Evolutionary conservation across 192 early-diverging fungal species (phyloP).

Genomic region (Backusella psychrophila): DNA sequence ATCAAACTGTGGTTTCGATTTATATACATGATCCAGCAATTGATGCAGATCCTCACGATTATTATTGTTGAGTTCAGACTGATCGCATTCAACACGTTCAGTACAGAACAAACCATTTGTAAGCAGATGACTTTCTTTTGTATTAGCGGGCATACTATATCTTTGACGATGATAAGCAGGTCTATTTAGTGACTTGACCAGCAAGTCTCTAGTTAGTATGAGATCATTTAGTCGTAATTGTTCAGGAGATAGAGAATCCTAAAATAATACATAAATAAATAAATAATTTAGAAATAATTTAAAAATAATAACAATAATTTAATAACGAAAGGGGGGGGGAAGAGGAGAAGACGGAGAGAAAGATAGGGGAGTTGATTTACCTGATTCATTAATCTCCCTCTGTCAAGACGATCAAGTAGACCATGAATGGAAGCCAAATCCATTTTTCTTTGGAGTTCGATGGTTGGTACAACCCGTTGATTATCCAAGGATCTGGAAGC

Average conservation of each 20-base stretch:
- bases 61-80: slow-evolving; percentile 24
- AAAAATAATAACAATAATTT: not conserved
- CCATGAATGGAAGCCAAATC: slow-evolving; percentile 43
- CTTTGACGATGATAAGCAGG: slow-evolving; percentile 41
- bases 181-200: slow-evolving; percentile 38
- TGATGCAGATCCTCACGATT: slow-evolving; percentile 31
- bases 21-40: slow-evolving; percentile 22
- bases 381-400: slow-evolving; percentile 45
- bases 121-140: slow-evolving; percentile 44
- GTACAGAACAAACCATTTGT: slow-evolving; percentile 44
- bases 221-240: slow-evolving; percentile 46
- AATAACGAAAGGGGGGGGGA: not conserved
- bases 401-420: slow-evolving; percentile 40
- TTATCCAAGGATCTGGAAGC: slow-evolving; percentile 40
- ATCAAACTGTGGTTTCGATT: slow-evolving; percentile 21
- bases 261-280: slow-evolving; percentile 1
- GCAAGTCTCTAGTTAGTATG: slow-evolving; percentile 39
- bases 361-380: slow-evolving; percentile 22
- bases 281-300: not conserved
- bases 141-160: slow-evolving; percentile 36
- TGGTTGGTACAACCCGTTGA: slow-evolving; percentile 47
- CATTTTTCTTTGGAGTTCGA: slow-evolving; percentile 35
- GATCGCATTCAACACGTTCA: slow-evolving; percentile 38
- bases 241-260: slow-evolving; percentile 55
- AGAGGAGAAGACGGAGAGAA: not conserved